Base-by-base conservation (phyloP, 2,329 filamentous ascomycete genomes). In the Aspergillus quadricinctus region DNA sequence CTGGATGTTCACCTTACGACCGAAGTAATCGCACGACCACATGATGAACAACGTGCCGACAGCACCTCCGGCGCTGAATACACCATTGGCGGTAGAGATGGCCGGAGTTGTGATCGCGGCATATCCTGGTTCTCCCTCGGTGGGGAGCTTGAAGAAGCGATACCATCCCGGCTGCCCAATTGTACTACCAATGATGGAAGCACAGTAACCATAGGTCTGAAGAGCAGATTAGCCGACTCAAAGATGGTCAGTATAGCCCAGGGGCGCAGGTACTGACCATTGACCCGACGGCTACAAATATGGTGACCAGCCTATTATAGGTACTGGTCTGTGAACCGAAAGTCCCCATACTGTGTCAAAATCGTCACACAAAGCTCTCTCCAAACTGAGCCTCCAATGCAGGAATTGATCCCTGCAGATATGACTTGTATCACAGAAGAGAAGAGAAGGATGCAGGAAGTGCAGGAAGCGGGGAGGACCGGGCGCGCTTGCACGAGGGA, bases 131-230 rank as follows among this genome's bases (percentile, higher is more conserved):
- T 79, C 71, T 11, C 75, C 77, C 31, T 74, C 65, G 10, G 57
- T 58, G 0, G 79, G 79, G 9, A 82, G 72, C 46, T 77, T 61
- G 62, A 82, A 81, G 66, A 76, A 81, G 19, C 64, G 57, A 61
- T 80, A 82, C 78, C 78, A 82, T 58, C 79, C 79, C 3, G 79
- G 78, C 54, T 82, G 79, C 8, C 80, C 80, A 52, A 82, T 81
- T 17, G 79, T 82, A 55, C 77, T 79, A 41, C 75, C 72, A 40
- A 82, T 81, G 40, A 81, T 75, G 1, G 79, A 80, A 8, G 79
- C 72, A 52, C 74, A 77, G 60, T 81, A 81, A 23, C 80, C 79
- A 58, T 81, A 81, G 2, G 80, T 81, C 77, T 79, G 53, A 17
- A 48, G 37, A 37, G 41, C 21, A 49, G 31, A 31, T 56, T 50